Conservation (phyloP, 2,329 filamentous ascomycete genomes). For the Byssochlamys sp. region DNA sequence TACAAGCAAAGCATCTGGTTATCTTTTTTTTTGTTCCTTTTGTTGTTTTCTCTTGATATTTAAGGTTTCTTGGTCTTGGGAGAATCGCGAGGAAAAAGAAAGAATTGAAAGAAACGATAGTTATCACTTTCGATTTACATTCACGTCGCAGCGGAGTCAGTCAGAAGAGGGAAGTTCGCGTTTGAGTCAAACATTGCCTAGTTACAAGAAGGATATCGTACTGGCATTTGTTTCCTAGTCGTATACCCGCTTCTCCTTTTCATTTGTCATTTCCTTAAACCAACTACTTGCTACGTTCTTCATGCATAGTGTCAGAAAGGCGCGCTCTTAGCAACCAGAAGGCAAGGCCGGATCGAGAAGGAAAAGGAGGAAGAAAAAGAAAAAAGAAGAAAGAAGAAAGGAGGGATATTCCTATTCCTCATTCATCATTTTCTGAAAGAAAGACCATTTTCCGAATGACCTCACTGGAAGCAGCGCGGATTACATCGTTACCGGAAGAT, state of each 20-base stretch:
- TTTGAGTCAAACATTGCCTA: not conserved
- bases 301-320: not conserved
- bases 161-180: not conserved
- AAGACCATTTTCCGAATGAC: conserved; percentile 5
- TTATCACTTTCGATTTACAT: not conserved
- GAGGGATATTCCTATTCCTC: not conserved
- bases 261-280: not conserved
- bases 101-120: not conserved
- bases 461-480: conserved; percentile 20
- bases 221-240: not conserved
- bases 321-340: not conserved
- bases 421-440: conserved; percentile 1
- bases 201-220: not conserved
- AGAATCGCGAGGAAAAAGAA: not conserved
- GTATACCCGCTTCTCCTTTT: not conserved
- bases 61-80: not conserved
- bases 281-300: not conserved
- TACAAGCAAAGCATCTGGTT: too few relatives aligned
- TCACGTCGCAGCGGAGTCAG: not conserved
- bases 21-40: not conserved
- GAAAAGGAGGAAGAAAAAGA: not conserved
- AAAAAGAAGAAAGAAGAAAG: not conserved
- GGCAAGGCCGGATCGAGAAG: not conserved
- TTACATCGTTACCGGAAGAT: conserved; percentile 22
- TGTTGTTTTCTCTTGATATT: not conserved